A percentile compares a stretch with the other conserved stretches of the same genome.
Evolutionary conservation across 2,329 filamentous ascomycete species (phyloP).

Genomic region (Fusarium duplospermum): DNA sequence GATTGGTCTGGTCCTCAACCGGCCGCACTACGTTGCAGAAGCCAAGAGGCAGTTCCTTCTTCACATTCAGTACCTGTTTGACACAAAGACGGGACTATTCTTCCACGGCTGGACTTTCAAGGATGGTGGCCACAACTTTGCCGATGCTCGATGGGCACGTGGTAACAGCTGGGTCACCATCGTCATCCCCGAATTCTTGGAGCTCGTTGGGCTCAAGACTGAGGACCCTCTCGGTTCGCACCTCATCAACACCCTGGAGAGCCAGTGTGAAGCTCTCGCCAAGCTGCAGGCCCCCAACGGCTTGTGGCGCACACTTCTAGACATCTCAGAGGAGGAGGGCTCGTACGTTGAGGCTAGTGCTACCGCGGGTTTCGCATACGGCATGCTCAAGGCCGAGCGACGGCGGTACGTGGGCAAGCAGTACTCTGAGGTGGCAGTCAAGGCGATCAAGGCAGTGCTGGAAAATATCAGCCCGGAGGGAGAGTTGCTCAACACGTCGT

Average conservation of each 20-base stretch:
- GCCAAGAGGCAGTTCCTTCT: slow-evolving; percentile 82
- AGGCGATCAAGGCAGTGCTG: slow-evolving; percentile 75
- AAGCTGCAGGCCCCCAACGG: slow-evolving; percentile 71
- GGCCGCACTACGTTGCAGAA: slow-evolving; percentile 80
- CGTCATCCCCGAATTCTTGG: slow-evolving; percentile 84
- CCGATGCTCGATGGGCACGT: slow-evolving; percentile 67
- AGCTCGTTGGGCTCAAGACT: slow-evolving; percentile 71
- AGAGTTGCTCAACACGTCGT: slow-evolving; percentile 79
- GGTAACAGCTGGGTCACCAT: slow-evolving; percentile 83
- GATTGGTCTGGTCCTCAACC: slow-evolving; percentile 76
- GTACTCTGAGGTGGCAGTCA: slow-evolving; percentile 71
- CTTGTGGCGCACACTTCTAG: slow-evolving; percentile 80
- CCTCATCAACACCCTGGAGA: slow-evolving; percentile 72
- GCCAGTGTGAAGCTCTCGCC: slow-evolving; percentile 75
- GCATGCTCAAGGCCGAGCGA: slow-evolving; percentile 78
- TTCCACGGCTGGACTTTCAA: slow-evolving; percentile 88
- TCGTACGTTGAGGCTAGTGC: slow-evolving; percentile 83
- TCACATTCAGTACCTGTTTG: slow-evolving; percentile 83
- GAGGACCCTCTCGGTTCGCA: slow-evolving; percentile 73
- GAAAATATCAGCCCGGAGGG: slow-evolving; percentile 73
- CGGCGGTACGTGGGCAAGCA: slow-evolving; percentile 75
- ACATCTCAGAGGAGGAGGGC: slow-evolving; percentile 72
- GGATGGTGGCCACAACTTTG: slow-evolving; percentile 72
- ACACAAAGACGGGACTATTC: slow-evolving; percentile 77
- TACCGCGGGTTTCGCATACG: slow-evolving; percentile 84